These are phyloP conservation scores for Populus hybrid DNA, from an alignment of 441 rosid genomes.

Conservation along the genomic window DNA sequence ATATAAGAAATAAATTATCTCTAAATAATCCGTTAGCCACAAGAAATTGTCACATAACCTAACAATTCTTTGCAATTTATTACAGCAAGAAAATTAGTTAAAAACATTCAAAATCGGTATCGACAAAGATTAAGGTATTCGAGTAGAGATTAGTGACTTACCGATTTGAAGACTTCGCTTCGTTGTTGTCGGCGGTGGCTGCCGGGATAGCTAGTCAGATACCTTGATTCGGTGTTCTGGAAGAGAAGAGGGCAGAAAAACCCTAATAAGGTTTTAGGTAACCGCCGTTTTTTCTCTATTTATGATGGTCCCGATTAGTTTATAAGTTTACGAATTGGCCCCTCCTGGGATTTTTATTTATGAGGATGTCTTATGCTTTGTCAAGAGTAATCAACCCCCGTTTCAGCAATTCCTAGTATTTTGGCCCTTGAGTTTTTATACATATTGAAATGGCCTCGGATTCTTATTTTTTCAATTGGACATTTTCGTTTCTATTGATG, in stretches of 20 bases:
- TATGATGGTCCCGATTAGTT: not conserved
- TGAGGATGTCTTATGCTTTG: not conserved
- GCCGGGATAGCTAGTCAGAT: not conserved
- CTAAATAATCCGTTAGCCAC: not conserved
- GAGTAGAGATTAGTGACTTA: not conserved
- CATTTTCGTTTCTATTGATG: not conserved
- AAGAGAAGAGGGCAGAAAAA: not conserved
- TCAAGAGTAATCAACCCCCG: not conserved
- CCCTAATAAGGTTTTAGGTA: not conserved
- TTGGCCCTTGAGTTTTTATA: not conserved
- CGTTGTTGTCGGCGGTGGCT: not conserved
- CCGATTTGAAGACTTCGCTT: not conserved
- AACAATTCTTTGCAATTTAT: not conserved
- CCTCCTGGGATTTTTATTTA: not conserved
- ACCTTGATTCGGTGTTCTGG: not conserved
- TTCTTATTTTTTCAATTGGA: not conserved
- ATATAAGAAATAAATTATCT: too few relatives aligned
- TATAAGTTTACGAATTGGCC: not conserved
- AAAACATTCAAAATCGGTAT: not conserved
- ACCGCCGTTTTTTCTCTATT: not conserved
- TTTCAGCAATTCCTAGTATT: not conserved
- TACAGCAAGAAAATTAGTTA: not conserved
- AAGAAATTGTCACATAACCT: not conserved
- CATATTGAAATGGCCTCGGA: not conserved
- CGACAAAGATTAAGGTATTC: not conserved